phyloP scores from a whole-genome alignment of 2,329 filamentous ascomycete species.

The Xylaria sp. region DNA sequence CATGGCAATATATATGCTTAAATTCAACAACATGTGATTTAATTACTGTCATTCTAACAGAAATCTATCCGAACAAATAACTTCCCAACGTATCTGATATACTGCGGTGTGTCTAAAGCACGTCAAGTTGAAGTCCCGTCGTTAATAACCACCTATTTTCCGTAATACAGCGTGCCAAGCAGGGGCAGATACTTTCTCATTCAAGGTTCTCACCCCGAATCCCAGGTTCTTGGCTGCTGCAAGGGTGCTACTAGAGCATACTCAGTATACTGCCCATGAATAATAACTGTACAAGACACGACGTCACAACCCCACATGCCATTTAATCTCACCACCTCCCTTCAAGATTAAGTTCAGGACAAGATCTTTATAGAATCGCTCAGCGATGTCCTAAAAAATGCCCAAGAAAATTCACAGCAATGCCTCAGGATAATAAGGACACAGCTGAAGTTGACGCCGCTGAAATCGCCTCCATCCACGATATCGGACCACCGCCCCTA shows the following conservation, averaged over 20 bases:
- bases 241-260: background rate
- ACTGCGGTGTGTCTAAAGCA: background rate
- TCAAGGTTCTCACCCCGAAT: background rate
- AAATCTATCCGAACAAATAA: background rate
- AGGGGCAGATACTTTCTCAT: background rate
- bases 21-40: background rate
- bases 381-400: slow-evolving; percentile 25
- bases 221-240: background rate
- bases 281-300: too few species aligned
- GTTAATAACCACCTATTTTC: background rate
- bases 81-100: background rate
- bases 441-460: slow-evolving; percentile 24
- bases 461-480: slow-evolving; percentile 33
- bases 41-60: background rate
- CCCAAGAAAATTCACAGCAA: slow-evolving; percentile 13
- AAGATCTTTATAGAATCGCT: slow-evolving; percentile 30
- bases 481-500: slow-evolving; percentile 39
- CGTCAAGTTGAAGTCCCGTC: background rate
- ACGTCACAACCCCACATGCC: slow-evolving; percentile 23
- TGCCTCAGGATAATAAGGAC: slow-evolving; percentile 24
- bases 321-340: slow-evolving; percentile 4
- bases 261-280: too few species aligned
- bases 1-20: too few species aligned
- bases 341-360: slow-evolving; percentile 23
- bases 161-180: background rate